Percentiles rank a stretch among this genome's conserved stretches.
Conservation (phyloP, 139 green algal species). For the Chlamydomonas incerta region DNA sequence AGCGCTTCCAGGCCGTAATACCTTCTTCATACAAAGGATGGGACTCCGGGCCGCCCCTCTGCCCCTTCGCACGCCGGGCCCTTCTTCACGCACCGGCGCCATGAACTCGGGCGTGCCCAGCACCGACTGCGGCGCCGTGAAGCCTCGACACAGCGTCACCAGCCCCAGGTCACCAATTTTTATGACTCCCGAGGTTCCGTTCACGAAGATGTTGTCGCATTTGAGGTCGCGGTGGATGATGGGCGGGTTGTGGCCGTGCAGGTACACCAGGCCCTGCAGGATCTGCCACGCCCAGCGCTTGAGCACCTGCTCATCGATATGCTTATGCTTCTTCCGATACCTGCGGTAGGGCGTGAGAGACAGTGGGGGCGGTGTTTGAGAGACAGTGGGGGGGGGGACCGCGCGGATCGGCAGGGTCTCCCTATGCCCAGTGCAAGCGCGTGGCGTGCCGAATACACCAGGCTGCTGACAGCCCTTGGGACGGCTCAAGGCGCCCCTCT, state of each 20-base stretch:
- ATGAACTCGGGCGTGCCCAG: constrained; percentile 70
- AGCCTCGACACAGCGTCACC: constrained; percentile 90
- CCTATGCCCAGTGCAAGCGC: no score
- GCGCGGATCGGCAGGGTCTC: no score
- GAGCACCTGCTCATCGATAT: constrained; percentile 90
- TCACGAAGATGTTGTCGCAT: constrained; percentile 97
- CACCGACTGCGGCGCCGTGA: constrained; percentile 92
- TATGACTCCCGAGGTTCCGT: constrained; percentile 92
- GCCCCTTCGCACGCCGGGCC: no score
- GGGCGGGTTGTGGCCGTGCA: constrained; percentile 91
- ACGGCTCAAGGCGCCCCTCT: no score
- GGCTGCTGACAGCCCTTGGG: no score
- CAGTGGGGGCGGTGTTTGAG: no score
- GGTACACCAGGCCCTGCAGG: constrained; percentile 96
- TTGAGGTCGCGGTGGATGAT: constrained; percentile 96
- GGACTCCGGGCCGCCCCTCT: no score
- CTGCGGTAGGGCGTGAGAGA: constrained; percentile 43
- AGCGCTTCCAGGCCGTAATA: no score
- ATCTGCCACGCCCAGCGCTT: constrained; percentile 99
- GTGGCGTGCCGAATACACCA: not conserved
- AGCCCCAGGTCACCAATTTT: constrained; percentile 99
- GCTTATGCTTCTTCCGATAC: constrained; percentile 96
- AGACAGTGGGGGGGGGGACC: not conserved
- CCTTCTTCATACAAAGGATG: no score
- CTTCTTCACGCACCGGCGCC: constrained; percentile 20